Evolutionary conservation across 108 stramenopile species (phyloP).

Genomic region (Mediolabrus comicus): DNA sequence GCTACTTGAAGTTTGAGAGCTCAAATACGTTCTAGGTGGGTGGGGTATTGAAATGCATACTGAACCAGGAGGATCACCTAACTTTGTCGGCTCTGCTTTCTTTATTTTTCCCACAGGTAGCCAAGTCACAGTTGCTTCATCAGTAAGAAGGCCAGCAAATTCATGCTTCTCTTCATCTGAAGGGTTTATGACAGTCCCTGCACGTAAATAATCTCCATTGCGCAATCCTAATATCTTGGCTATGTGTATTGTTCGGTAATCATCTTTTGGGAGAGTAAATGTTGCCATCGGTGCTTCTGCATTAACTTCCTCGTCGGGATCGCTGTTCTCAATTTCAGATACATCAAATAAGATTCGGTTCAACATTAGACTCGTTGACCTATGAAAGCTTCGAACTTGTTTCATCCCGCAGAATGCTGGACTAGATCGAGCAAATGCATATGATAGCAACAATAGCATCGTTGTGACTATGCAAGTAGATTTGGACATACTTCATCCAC

Average conservation of each 20-base stretch:
- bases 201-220: constrained; percentile 75
- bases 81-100: constrained; percentile 64
- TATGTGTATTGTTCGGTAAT: constrained; percentile 83
- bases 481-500: too few species aligned
- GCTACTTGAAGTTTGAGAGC: background rate
- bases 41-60: constrained; percentile 48
- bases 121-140: constrained; percentile 74
- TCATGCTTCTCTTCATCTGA: constrained; percentile 4
- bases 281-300: constrained; percentile 26
- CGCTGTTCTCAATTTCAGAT: constrained; percentile 41
- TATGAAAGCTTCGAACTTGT: constrained; percentile 18
- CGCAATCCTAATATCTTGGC: constrained; percentile 69
- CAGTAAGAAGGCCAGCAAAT: constrained; percentile 57
- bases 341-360: constrained; percentile 79
- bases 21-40: constrained; percentile 25
- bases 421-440: background rate
- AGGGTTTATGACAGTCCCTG: constrained; percentile 59
- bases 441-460: background rate
- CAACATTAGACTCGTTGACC: constrained; percentile 25
- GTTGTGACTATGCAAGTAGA: background rate
- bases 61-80: constrained; percentile 80
- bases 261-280: constrained; percentile 62
- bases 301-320: background rate
- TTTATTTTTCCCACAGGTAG: constrained; percentile 81
- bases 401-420: background rate